A percentile compares a stretch with the other conserved stretches of the same genome.
Evolutionary conservation across 1,284 basidiomycete species (phyloP).

Genomic region (Meira nashicola): DNA sequence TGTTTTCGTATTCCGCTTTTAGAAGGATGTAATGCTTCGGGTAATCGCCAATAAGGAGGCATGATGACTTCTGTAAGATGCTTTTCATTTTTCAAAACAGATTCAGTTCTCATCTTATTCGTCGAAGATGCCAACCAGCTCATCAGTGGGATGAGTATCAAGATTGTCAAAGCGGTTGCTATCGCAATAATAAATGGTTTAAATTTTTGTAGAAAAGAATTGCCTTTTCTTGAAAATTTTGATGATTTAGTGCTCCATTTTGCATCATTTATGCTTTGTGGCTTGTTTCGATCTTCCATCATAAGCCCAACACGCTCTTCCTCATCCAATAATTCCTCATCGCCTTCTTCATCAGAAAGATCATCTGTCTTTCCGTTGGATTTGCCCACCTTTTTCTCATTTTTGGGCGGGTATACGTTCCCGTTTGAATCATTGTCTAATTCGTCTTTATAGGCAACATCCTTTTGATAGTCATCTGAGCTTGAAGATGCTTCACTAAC

Average conservation of each 20-base stretch:
- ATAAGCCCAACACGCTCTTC: slow-evolving; percentile 37
- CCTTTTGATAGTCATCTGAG: neutral
- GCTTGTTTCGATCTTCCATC: slow-evolving; percentile 22
- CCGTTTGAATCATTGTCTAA: neutral
- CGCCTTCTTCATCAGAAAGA: slow-evolving; percentile 1
- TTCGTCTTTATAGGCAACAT: neutral
- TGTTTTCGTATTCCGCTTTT: neutral
- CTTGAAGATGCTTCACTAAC: slow-evolving; percentile 5
- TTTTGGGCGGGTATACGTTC: neutral
- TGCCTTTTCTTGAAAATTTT: neutral
- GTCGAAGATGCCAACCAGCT: slow-evolving; percentile 12
- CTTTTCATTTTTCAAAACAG: neutral
- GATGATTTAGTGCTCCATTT: neutral
- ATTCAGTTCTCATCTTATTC: neutral
- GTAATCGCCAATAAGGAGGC: neutral
- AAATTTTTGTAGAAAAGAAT: neutral
- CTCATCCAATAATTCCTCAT: slow-evolving; percentile 20
- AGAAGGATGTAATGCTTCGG: neutral
- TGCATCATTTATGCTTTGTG: neutral
- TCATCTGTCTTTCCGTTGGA: neutral
- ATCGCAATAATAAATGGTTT: neutral
- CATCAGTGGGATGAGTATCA: slow-evolving; percentile 9
- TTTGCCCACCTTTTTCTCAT: neutral
- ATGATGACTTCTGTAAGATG: slow-evolving; percentile 2
- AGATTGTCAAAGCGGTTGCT: neutral